Conservation (phyloP, 257 asterid species). For the Perilla frutescens region DNA sequence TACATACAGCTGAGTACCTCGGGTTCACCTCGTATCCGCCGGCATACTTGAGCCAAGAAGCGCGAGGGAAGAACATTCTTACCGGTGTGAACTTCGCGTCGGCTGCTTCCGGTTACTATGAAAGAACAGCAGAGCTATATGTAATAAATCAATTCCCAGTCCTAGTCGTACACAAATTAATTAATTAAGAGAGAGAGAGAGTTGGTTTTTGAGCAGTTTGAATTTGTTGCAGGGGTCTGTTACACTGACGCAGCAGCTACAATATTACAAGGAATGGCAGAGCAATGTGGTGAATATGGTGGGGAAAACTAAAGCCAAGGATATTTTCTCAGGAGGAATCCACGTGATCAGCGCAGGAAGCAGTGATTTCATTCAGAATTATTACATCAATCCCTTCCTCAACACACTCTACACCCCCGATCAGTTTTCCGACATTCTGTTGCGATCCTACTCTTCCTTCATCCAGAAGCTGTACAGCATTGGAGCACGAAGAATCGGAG, state of each 20-base stretch:
- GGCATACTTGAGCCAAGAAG: constrained; percentile 72
- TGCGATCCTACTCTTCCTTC: constrained; percentile 58
- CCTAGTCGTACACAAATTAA: neutral
- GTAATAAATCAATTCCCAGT: constrained; percentile 35
- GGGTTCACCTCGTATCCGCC: constrained; percentile 87
- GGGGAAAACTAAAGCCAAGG: constrained; percentile 56
- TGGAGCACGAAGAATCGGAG: constrained; percentile 82
- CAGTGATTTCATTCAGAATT: constrained; percentile 84
- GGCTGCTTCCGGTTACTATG: constrained; percentile 90
- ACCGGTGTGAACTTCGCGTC: constrained; percentile 86
- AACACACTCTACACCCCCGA: constrained; percentile 53
- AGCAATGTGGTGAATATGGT: constrained; percentile 61
- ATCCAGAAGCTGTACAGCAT: constrained; percentile 61
- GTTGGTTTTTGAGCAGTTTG: neutral
- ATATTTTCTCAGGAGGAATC: constrained; percentile 67
- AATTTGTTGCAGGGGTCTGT: constrained; percentile 60
- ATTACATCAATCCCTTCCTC: constrained; percentile 68
- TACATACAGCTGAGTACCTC: constrained; percentile 68
- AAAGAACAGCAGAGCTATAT: constrained; percentile 64
- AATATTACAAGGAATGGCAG: constrained; percentile 73
- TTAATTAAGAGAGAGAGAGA: neutral
- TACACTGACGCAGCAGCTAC: constrained; percentile 62
- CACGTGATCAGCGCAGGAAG: constrained; percentile 85
- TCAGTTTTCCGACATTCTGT: constrained; percentile 65
- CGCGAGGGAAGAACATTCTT: constrained; percentile 56